Conservation (phyloP, 108 stramenopile species). For the Phaeodactylum tricornutum region DNA sequence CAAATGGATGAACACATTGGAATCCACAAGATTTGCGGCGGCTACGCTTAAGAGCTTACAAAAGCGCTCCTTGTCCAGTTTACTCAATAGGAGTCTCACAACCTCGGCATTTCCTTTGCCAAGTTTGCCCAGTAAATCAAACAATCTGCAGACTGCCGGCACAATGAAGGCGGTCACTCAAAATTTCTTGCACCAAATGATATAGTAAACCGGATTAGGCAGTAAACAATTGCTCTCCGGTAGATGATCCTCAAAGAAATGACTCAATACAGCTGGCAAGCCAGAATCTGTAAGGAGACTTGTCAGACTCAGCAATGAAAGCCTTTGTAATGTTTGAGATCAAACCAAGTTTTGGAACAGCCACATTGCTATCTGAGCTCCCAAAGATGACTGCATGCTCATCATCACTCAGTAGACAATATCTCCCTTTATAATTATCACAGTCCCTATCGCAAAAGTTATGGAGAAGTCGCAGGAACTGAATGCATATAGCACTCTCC, state of each 20-base stretch:
- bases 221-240: slow-evolving; percentile 48
- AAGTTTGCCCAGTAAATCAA: slow-evolving; percentile 83
- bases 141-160: slow-evolving; percentile 79
- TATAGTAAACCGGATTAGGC: slow-evolving; percentile 45
- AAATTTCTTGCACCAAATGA: slow-evolving; percentile 50
- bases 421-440: slow-evolving; percentile 40
- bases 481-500: slow-evolving; percentile 74
- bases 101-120: slow-evolving; percentile 61
- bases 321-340: slow-evolving; percentile 58
- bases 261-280: slow-evolving; percentile 81
- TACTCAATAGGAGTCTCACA: slow-evolving; percentile 25
- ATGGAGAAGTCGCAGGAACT: slow-evolving; percentile 78
- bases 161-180: slow-evolving; percentile 36
- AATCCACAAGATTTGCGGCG: slow-evolving; percentile 75
- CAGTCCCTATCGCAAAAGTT: slow-evolving; percentile 84
- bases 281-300: slow-evolving; percentile 86
- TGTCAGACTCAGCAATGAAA: slow-evolving; percentile 54
- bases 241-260: slow-evolving; percentile 68
- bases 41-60: slow-evolving; percentile 51
- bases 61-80: slow-evolving; percentile 49
- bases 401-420: slow-evolving; percentile 24
- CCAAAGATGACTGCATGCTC: slow-evolving; percentile 32
- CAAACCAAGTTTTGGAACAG: slow-evolving; percentile 32
- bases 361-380: neutral
- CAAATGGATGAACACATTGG: slow-evolving; percentile 85